phyloP scores from a whole-genome alignment of 2,329 filamentous ascomycete genomes.

The Akanthomyces muscarius region DNA sequence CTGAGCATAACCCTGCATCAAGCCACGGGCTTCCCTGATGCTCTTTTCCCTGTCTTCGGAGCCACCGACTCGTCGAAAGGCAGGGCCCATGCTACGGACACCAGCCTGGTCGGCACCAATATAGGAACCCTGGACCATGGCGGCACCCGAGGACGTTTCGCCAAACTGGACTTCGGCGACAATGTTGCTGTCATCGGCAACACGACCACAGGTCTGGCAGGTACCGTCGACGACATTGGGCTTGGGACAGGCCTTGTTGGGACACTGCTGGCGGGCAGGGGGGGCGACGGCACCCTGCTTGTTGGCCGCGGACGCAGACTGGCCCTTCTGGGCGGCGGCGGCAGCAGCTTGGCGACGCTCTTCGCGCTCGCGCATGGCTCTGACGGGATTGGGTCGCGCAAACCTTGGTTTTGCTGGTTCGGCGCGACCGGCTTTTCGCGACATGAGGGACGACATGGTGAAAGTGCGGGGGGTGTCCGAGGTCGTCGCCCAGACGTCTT shows the following conservation, averaged over 20 bases:
- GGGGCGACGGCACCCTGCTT: conserved; percentile 31
- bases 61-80: conserved; percentile 56
- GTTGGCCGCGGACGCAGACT: conserved; percentile 27
- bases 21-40: conserved; percentile 52
- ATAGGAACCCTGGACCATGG: conserved; percentile 85
- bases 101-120: conserved; percentile 82
- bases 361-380: conserved; percentile 50
- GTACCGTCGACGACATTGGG: conserved; percentile 62
- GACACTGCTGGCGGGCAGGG: conserved; percentile 44
- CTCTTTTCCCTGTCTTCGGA: conserved; percentile 57
- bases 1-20: conserved; percentile 60
- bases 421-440: conserved; percentile 31
- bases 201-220: conserved; percentile 79
- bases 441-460: conserved; percentile 47
- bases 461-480: not conserved
- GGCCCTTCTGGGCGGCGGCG: conserved; percentile 25
- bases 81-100: conserved; percentile 62
- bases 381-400: conserved; percentile 43
- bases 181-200: conserved; percentile 82
- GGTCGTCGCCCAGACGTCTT: not conserved
- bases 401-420: conserved; percentile 37
- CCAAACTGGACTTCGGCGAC: conserved; percentile 90
- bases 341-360: conserved; percentile 39
- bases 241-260: conserved; percentile 57
- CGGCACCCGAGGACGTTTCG: conserved; percentile 79